Percentiles rank a stretch among this genome's conserved stretches.
Evolutionary conservation across 805 yeast species (phyloP).

Genomic region (Yamadazyma akitaensis): DNA sequence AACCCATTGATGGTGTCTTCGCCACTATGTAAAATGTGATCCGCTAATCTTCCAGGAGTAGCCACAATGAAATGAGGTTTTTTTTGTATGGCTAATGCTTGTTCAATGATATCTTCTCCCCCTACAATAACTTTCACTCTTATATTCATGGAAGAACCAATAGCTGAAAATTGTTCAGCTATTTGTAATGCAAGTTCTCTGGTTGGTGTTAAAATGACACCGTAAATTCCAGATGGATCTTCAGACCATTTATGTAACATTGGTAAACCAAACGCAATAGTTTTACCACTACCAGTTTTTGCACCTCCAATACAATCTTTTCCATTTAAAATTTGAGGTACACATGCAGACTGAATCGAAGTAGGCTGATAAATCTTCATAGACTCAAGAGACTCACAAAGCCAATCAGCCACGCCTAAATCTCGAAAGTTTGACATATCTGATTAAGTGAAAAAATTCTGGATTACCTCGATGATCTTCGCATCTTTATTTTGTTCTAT

Average conservation of each 20-base stretch:
- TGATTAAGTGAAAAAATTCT: not conserved
- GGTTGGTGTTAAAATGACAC: conserved; percentile 84
- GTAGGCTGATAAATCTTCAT: conserved; percentile 87
- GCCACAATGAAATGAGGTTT: conserved; percentile 95
- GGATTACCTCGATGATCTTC: conserved; percentile 3
- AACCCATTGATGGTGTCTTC: conserved; percentile 82
- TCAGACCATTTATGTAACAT: conserved; percentile 92
- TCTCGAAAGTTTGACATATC: conserved; percentile 38
- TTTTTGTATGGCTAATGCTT: conserved; percentile 73
- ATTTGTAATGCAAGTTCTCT: conserved; percentile 95
- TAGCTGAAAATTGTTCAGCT: conserved; percentile 92
- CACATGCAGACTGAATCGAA: conserved; percentile 81
- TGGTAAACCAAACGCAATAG: conserved; percentile 97
- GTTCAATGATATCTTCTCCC: conserved; percentile 91
- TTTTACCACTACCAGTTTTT: conserved; percentile 96
- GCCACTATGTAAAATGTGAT: conserved; percentile 83
- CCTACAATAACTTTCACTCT: conserved; percentile 85
- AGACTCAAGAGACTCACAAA: conserved; percentile 70
- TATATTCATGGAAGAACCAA: conserved; percentile 87
- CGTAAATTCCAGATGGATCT: conserved; percentile 92
- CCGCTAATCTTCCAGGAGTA: conserved; percentile 95
- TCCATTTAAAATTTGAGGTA: conserved; percentile 80
- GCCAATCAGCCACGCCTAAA: conserved; percentile 84
- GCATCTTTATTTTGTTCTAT: not conserved
- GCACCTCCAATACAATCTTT: conserved; percentile 98